Evolutionary conservation across 768 basidiomycete genomes (phyloP).

Genomic region (Suillus subluteus): DNA sequence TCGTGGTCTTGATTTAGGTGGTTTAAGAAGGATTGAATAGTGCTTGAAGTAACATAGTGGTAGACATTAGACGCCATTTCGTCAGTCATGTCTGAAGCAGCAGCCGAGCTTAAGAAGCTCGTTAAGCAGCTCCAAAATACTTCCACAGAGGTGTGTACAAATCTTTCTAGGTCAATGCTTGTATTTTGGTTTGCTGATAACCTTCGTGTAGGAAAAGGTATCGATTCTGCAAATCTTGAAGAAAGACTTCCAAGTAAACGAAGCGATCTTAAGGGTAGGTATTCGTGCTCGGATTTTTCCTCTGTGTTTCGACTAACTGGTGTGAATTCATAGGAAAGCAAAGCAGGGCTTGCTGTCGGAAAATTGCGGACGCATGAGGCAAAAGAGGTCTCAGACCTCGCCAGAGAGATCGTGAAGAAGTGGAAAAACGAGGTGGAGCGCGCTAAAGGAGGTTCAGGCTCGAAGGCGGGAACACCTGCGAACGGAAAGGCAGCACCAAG

Average conservation of each 20-base stretch:
- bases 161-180: conserved; percentile 40
- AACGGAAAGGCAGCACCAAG: conserved; percentile 39
- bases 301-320: neutral
- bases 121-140: conserved; percentile 78
- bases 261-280: conserved; percentile 75
- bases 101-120: conserved; percentile 73
- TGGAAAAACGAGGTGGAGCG: conserved; percentile 91
- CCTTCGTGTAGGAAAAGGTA: conserved; percentile 58
- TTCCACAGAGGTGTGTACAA: conserved; percentile 55
- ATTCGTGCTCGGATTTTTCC: conserved; percentile 19
- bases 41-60: conserved; percentile 14
- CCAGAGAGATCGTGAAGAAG: conserved; percentile 89
- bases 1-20: conserved; percentile 1
- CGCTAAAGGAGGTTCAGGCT: conserved; percentile 43
- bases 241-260: conserved; percentile 68
- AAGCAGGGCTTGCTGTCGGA: conserved; percentile 89
- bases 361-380: conserved; percentile 78
- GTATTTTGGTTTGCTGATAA: conserved; percentile 38
- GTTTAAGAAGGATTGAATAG: conserved; percentile 11
- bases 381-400: conserved; percentile 77
- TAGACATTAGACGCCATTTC: conserved; percentile 25
- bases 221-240: conserved; percentile 64
- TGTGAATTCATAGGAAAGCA: conserved; percentile 70
- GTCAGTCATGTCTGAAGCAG: conserved; percentile 37
- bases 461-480: conserved; percentile 16